phyloP scores from a whole-genome alignment of 805 yeast species.

The Wickerhamomyces mucosus region DNA sequence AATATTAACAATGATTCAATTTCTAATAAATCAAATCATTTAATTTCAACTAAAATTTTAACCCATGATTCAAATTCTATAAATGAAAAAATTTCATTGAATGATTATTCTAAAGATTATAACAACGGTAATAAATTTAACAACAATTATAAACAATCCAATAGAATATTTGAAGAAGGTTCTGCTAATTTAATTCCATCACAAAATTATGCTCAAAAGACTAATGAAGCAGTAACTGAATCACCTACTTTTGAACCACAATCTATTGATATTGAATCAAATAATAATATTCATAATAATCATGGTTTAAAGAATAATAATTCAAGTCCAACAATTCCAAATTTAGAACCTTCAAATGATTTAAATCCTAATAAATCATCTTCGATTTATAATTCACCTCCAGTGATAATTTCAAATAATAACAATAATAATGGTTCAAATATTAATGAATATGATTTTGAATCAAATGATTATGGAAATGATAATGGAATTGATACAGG shows the following conservation, averaged over 20 bases:
- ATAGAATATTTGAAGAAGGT: slow-evolving; percentile 15
- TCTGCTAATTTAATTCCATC: slow-evolving; percentile 19
- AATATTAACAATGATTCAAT: slow-evolving; percentile 9
- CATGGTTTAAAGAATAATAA: no score
- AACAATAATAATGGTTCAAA: neutral
- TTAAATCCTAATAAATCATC: neutral
- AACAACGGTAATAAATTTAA: slow-evolving; percentile 5
- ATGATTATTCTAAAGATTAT: slow-evolving; percentile 15
- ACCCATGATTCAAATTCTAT: slow-evolving; percentile 17
- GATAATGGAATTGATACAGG: slow-evolving; percentile 22
- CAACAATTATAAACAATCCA: no score
- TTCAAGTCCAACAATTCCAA: slow-evolving; percentile 3
- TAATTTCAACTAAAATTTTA: slow-evolving; percentile 14
- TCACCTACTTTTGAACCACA: slow-evolving; percentile 15
- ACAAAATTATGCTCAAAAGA: slow-evolving; percentile 13
- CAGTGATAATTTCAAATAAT: no score
- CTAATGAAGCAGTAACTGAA: slow-evolving; percentile 16
- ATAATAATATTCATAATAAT: no score
- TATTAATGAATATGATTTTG: slow-evolving; percentile 1
- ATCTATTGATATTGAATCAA: slow-evolving; percentile 16
- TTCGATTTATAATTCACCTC: no score
- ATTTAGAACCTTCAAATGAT: no score
- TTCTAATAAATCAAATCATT: no score
- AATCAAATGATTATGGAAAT: slow-evolving; percentile 12
- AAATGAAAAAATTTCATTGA: slow-evolving; percentile 14